phyloP scores from a whole-genome alignment of 768 basidiomycete genomes.

The Leccinum pellstonianum region DNA sequence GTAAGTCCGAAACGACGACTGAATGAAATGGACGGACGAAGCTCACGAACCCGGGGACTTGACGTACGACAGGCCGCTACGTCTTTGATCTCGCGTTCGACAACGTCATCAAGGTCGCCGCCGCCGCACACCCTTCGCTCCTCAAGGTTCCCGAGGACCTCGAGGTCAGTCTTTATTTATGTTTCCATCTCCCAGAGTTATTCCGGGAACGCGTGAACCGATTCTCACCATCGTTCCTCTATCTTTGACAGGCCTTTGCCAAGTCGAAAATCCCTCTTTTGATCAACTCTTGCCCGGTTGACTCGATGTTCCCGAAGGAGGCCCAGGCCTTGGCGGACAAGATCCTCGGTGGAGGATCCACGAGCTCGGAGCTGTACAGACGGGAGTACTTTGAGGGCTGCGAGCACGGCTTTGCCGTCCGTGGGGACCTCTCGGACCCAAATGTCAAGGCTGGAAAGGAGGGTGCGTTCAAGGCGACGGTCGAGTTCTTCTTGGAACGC shows the following conservation, averaged over 20 bases:
- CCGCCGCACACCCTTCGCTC: slow-evolving; percentile 62
- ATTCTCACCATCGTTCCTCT: neutral
- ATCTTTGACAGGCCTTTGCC: slow-evolving; percentile 45
- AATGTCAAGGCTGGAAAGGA: slow-evolving; percentile 61
- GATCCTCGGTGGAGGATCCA: slow-evolving; percentile 46
- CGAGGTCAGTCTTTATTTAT: slow-evolving; percentile 39
- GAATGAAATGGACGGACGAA: neutral
- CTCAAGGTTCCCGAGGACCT: slow-evolving; percentile 59
- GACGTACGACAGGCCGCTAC: neutral
- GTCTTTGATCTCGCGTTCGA: slow-evolving; percentile 64
- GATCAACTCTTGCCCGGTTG: slow-evolving; percentile 62
- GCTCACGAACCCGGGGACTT: neutral
- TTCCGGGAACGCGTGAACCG: neutral
- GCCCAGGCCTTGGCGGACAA: slow-evolving; percentile 45
- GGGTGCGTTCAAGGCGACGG: slow-evolving; percentile 47
- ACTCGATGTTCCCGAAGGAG: slow-evolving; percentile 50
- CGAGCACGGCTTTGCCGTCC: slow-evolving; percentile 55
- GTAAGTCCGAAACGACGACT: slow-evolving; percentile 27
- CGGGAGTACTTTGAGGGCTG: slow-evolving; percentile 36
- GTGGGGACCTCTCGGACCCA: slow-evolving; percentile 47
- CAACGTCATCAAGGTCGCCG: slow-evolving; percentile 46
- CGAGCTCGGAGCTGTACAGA: slow-evolving; percentile 41
- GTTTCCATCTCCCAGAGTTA: neutral
- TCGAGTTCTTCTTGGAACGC: slow-evolving; percentile 51
- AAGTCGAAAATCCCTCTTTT: slow-evolving; percentile 54